Base-by-base conservation (phyloP, 1,284 basidiomycete species). In the Trametes hirsuta region DNA sequence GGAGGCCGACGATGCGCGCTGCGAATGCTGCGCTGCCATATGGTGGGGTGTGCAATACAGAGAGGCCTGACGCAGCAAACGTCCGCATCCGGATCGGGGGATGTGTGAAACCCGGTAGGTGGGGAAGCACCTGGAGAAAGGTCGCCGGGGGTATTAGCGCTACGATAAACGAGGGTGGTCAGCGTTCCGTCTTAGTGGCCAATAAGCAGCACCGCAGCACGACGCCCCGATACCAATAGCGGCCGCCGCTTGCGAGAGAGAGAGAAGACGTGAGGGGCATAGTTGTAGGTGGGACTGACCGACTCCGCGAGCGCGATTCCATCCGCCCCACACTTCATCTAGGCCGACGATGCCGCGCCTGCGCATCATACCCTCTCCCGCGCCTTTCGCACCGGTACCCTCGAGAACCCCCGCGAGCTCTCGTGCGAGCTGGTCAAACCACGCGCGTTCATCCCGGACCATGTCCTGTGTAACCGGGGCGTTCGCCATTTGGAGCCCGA, bases 321-420 rank as follows among this genome's bases (percentile, higher is more conserved):
- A 99, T 1, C 93, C 85, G 45, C 95, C 95, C 97, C 97, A 99
- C 0, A 95, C 91, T 73, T 98, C 95, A 73, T 99, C 97, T 18
- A 98, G 78, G 0, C 90, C 93, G 22, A 98, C 82, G 15, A 98
- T 84, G 0, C 93, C 95, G 45, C 89, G 81, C 37, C 79, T 77
- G 62, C 79, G 80, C 88, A 91, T 88, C 67, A 90, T 78, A 10
- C 88, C 85, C 2, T 77, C 75, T 0, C 71, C 72, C 22, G 71
- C 66, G 52, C 69, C 73, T 57, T 68, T 70, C 39, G 62, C 62
- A 41, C 71, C 67, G 48, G 61, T 61, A 47, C 87, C 86, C 66
- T 89, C 83, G 14, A 98, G 79, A 2, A 98, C 79, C 1, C 82
- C 77, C 0, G 86, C 90, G 1, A 99, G 82, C 78, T 99, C 97